Evolutionary conservation across 352 stramenopile genomes (phyloP), one percentile per base, ranked within the genome.

Genomic region (Phytopythium kandeliae): DNA sequence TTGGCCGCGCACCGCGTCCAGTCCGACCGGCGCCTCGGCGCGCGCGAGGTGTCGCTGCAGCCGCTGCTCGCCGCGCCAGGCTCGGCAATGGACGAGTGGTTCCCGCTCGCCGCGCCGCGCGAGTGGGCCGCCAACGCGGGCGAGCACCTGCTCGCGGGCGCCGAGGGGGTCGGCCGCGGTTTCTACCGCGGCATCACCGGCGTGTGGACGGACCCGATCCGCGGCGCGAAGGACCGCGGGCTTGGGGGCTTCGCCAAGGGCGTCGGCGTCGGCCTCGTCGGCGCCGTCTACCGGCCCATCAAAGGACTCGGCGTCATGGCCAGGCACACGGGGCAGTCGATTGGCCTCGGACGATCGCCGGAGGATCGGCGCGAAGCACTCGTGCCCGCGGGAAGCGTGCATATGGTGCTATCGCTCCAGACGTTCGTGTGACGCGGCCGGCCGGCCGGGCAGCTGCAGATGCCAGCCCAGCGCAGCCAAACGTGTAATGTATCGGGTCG

Each of bases 151-250:
- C 70, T 89, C 16, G 81, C 78, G 4, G 81, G 74, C 0, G 81
- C 74, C 45, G 78, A 89, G 62, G 78, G 78, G 4, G 44, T 89
- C 19, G 70, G 70, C 28, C 86, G 85, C 40, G 80, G 80, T 15
- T 57, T 92, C 40, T 89, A 85, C 43, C 68, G 69, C 5, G 81
- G 81, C 31, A 85, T 90, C 55, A 90, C 74, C 0, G 78, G 78
- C 22, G 68, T 92, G 7, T 88, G 79, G 69, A 89, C 86, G 41
- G 78, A 92, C 35, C 81, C 78, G 43, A 89, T 92, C 58, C 74
- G 75, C 51, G 81, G 78, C 47, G 81, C 81, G 22, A 85, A 84
- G 55, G 66, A 81, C 54, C 84, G 79, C 11, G 81, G 81, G 4
- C 41, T 89, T 31, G 78, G 80, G 21, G 81, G 78, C 4, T 89